These are phyloP conservation scores for Serendipita sp. DNA, from an alignment of 1,284 basidiomycete genomes.

Conservation along the genomic window DNA sequence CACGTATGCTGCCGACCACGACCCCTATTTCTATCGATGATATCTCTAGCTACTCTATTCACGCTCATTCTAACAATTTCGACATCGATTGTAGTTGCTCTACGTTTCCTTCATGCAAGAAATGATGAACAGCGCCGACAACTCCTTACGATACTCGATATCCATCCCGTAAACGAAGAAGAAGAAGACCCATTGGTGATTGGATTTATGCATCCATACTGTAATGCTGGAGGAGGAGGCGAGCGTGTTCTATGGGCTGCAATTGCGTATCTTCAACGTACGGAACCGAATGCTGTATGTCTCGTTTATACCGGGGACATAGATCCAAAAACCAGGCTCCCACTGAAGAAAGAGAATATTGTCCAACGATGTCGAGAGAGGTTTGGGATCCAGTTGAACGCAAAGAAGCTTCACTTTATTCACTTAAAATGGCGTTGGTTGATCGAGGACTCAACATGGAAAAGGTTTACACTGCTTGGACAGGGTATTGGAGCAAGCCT, in stretches of 20 bases:
- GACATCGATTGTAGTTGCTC: not conserved
- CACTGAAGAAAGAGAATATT: slow-evolving; percentile 58
- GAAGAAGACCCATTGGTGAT: not conserved
- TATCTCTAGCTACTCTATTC: not conserved
- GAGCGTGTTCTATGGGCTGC: slow-evolving; percentile 95
- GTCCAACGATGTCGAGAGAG: slow-evolving; percentile 46
- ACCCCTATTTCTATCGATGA: not conserved
- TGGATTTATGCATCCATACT: slow-evolving; percentile 21
- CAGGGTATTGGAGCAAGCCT: slow-evolving; percentile 81
- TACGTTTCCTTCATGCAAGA: not conserved
- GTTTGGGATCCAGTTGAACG: slow-evolving; percentile 67
- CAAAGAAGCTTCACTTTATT: slow-evolving; percentile 57
- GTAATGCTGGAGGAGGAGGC: slow-evolving; percentile 94
- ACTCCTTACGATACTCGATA: not conserved
- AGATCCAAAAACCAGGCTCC: slow-evolving; percentile 33
- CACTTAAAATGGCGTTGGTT: slow-evolving; percentile 57
- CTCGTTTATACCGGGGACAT: slow-evolving; percentile 87
- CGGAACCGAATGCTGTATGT: slow-evolving; percentile 56
- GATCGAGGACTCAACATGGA: slow-evolving; percentile 78
- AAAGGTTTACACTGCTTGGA: slow-evolving; percentile 76
- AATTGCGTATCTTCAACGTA: slow-evolving; percentile 61
- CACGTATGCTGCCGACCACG: not conserved
- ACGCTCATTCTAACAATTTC: not conserved
- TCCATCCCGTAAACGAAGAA: not conserved
- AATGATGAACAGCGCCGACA: not conserved